Conservation (phyloP, 2,329 filamentous ascomycete genomes). For the Emergomyces africanus region DNA sequence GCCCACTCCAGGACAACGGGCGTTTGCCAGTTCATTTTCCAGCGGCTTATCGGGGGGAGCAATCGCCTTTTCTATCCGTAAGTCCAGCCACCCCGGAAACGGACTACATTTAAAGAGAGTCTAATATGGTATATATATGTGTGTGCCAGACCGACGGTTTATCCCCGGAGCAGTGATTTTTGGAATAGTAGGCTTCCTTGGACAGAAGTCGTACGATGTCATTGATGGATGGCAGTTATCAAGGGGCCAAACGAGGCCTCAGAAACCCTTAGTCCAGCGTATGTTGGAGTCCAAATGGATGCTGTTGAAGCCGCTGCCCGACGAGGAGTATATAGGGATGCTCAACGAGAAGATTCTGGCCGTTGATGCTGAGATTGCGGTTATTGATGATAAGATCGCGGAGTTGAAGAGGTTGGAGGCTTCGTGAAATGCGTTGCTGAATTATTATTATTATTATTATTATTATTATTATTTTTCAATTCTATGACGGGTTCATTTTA, state of each 20-base stretch:
- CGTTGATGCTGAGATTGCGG: conserved; percentile 62
- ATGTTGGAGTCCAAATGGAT: conserved; percentile 54
- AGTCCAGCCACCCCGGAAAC: not conserved
- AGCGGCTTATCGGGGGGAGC: conserved; percentile 53
- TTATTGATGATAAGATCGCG: conserved; percentile 64
- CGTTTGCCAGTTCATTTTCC: conserved; percentile 55
- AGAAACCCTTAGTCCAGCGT: conserved; percentile 35
- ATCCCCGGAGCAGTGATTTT: conserved; percentile 49
- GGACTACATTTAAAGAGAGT: not conserved
- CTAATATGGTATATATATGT: not conserved
- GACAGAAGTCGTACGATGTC: conserved; percentile 44
- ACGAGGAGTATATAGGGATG: conserved; percentile 60
- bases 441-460: too few species aligned
- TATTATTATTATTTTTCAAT: too few species aligned
- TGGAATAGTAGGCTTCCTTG: conserved; percentile 42
- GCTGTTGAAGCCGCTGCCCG: conserved; percentile 55
- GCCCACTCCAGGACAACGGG: conserved; percentile 46
- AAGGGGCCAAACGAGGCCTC: conserved; percentile 20
- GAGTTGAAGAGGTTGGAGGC: conserved; percentile 27
- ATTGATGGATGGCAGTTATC: conserved; percentile 36
- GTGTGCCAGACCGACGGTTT: conserved; percentile 40
- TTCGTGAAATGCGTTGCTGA: not conserved
- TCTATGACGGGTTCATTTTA: not conserved
- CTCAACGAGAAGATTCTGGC: conserved; percentile 57
- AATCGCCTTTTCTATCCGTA: conserved; percentile 45